phyloP scores from a whole-genome alignment of 1,284 basidiomycete genomes.

The Phylloporus gajari region DNA sequence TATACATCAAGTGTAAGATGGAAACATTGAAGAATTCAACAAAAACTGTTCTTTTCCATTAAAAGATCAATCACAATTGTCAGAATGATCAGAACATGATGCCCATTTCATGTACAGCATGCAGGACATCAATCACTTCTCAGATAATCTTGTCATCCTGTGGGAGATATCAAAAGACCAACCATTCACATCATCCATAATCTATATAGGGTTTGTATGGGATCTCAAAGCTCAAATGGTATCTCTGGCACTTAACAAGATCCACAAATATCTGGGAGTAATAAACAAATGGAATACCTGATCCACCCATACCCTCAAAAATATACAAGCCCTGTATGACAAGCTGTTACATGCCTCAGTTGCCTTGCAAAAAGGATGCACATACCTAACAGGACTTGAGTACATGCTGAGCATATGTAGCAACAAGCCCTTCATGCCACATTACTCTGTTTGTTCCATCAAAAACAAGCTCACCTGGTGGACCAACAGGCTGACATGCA shows the following conservation, averaged over 20 bases:
- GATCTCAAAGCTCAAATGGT: background rate
- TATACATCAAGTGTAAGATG: background rate
- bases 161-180: background rate
- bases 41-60: background rate
- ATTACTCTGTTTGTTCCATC: too few species aligned
- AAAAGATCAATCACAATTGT: background rate
- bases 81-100: background rate
- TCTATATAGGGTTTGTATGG: background rate
- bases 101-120: background rate
- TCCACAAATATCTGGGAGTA: background rate
- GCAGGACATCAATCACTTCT: background rate
- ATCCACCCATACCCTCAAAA: background rate
- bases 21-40: background rate
- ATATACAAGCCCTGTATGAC: too few species aligned
- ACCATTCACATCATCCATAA: background rate
- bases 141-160: background rate
- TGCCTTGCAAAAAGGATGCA: background rate
- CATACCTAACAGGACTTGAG: background rate
- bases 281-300: fast-evolving
- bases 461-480: too few species aligned
- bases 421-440: too few species aligned
- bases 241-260: background rate
- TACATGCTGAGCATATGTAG: too few species aligned
- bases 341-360: conserved; percentile 15
- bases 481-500: too few species aligned